Percentiles rank a stretch among this genome's conserved stretches.
phyloP scores from a whole-genome alignment of 306 rosid genomes.

The Hippophae tibetana region DNA sequence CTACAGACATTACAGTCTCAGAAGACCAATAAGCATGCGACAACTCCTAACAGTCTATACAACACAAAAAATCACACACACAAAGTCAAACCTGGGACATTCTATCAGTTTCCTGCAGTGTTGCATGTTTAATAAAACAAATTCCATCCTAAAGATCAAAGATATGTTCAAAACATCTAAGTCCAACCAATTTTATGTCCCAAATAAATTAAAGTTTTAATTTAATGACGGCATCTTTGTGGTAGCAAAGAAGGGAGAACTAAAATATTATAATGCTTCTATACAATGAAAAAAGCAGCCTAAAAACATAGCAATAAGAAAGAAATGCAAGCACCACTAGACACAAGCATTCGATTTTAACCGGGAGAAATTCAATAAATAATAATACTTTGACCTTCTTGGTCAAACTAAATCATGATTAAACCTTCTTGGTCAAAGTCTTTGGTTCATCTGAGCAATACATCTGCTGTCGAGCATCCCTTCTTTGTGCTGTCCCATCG shows the following conservation, averaged over 20 bases:
- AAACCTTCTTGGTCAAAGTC: constrained; percentile 71
- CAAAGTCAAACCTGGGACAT: not conserved
- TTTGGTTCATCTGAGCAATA: constrained; percentile 33
- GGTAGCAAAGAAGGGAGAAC: not conserved
- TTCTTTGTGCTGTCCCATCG: constrained; percentile 41
- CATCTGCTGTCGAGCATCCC: constrained; percentile 36
- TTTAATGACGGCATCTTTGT: not conserved
- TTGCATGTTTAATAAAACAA: not conserved
- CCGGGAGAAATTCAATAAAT: not conserved
- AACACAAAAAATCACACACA: not conserved
- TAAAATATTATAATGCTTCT: not conserved
- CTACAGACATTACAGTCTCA: constrained; percentile 42
- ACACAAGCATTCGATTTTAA: not conserved
- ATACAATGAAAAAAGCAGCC: not conserved
- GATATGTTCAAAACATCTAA: not conserved
- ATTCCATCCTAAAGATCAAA: not conserved
- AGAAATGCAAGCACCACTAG: not conserved
- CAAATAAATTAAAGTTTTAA: not conserved
- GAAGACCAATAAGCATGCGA: constrained; percentile 4
- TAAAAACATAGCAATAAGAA: not conserved
- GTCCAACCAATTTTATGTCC: not conserved
- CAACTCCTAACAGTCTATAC: not conserved
- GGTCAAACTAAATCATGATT: not conserved
- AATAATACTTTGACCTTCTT: not conserved
- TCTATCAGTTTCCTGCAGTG: not conserved